Evolutionary conservation across 106 monocot genomes (phyloP).

Genomic region (Platanthera guangdongensis): DNA sequence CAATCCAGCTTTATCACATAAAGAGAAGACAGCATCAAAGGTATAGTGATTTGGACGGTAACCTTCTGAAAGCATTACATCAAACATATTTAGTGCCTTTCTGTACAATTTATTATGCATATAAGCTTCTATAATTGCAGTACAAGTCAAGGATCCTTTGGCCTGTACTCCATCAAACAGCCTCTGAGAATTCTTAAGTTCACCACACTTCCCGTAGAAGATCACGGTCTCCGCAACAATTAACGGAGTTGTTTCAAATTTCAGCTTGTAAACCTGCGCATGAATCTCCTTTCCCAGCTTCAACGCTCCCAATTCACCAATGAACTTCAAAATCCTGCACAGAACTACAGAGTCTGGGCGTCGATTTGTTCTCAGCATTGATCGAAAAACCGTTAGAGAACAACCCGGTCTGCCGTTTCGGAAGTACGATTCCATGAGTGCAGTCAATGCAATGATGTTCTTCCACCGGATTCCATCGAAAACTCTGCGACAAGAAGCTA

Average conservation of each 20-base stretch:
- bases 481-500: constrained; percentile 45
- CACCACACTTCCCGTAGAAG: constrained; percentile 47
- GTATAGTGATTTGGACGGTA: constrained; percentile 62
- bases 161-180: constrained; percentile 28
- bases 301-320: constrained; percentile 31
- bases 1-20: constrained; percentile 44
- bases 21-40: constrained; percentile 44
- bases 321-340: constrained; percentile 39
- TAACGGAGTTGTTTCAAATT: constrained; percentile 22
- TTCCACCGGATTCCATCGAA: constrained; percentile 51
- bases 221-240: constrained; percentile 28
- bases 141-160: constrained; percentile 47
- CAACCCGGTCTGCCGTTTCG: constrained; percentile 32
- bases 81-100: constrained; percentile 44
- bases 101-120: constrained; percentile 18
- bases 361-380: constrained; percentile 35
- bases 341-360: constrained; percentile 57
- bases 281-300: constrained; percentile 78
- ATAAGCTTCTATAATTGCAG: constrained; percentile 50
- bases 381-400: constrained; percentile 52
- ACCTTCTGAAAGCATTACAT: constrained; percentile 32
- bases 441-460: constrained; percentile 83
- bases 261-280: constrained; percentile 43
- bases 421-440: constrained; percentile 67
- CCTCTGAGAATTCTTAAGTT: constrained; percentile 29